Evolutionary conservation across 2,329 filamentous ascomycete genomes (phyloP).

Genomic region (Trichoderma simmonsii): DNA sequence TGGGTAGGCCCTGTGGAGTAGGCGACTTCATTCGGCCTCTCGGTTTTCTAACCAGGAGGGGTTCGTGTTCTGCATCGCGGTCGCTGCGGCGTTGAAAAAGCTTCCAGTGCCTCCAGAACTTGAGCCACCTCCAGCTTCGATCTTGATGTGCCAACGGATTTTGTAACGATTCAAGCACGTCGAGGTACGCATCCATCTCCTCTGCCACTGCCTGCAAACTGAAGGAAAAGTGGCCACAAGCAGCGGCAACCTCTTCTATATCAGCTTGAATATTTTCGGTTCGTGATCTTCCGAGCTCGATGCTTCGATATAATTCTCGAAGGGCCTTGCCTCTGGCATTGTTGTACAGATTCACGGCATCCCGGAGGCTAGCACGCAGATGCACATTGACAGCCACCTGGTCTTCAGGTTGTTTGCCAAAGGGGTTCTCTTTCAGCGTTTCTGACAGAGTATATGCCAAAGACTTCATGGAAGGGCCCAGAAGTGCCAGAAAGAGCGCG

Average conservation of each 20-base stretch:
- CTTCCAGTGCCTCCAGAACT: constrained; percentile 60
- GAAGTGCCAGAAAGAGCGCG: constrained; percentile 78
- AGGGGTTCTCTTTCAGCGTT: constrained; percentile 83
- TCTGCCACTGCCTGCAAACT: constrained; percentile 87
- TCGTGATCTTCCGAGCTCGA: constrained; percentile 65
- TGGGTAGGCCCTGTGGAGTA: constrained; percentile 54
- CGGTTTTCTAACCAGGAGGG: constrained; percentile 37
- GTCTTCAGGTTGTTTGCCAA: constrained; percentile 64
- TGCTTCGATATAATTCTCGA: constrained; percentile 73
- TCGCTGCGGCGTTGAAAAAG: constrained; percentile 3
- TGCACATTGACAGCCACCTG: constrained; percentile 73
- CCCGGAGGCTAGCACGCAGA: constrained; percentile 73
- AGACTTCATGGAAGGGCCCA: constrained; percentile 95
- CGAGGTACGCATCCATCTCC: constrained; percentile 78
- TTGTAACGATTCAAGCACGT: constrained; percentile 82
- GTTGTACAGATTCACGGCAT: constrained; percentile 78
- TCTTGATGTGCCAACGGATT: constrained; percentile 60
- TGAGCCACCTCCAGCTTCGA: constrained; percentile 77
- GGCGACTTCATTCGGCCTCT: constrained; percentile 52
- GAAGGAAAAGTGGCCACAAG: constrained; percentile 94
- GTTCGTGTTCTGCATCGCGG: constrained; percentile 44
- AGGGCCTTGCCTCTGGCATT: constrained; percentile 72
- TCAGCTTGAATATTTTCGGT: constrained; percentile 81
- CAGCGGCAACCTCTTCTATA: constrained; percentile 96
- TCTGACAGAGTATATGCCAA: constrained; percentile 87